These are phyloP conservation scores for Zostera marina DNA, from an alignment of 116 monocot species.

Conservation along the genomic window DNA sequence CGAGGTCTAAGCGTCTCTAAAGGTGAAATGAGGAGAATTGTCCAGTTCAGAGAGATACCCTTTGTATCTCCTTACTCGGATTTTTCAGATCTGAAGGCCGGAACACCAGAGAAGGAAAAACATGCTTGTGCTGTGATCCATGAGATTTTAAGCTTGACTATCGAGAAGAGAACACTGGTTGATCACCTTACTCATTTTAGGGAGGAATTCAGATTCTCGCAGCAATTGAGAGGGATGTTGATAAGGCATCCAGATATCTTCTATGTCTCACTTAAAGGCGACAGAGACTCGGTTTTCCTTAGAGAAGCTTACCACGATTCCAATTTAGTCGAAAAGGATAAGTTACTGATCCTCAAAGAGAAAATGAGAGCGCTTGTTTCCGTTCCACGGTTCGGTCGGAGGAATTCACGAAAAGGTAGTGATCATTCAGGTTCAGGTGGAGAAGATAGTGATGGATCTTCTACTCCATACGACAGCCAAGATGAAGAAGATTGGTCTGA, in stretches of 20 bases:
- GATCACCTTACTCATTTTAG: slow-evolving; percentile 96
- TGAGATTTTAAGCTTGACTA: slow-evolving; percentile 74
- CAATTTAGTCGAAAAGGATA: slow-evolving; percentile 71
- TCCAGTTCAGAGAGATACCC: slow-evolving; percentile 64
- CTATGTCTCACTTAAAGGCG: slow-evolving; percentile 91
- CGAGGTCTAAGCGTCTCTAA: slow-evolving; percentile 70
- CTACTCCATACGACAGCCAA: slow-evolving; percentile 14
- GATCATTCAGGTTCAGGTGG: too few relatives aligned
- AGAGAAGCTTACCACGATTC: slow-evolving; percentile 93
- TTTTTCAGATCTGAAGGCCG: slow-evolving; percentile 59
- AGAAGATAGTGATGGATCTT: slow-evolving; percentile 10
- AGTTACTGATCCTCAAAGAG: slow-evolving; percentile 67
- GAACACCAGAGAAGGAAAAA: slow-evolving; percentile 68
- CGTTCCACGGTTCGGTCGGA: slow-evolving; percentile 42
- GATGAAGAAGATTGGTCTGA: slow-evolving; percentile 58
- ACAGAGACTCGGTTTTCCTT: slow-evolving; percentile 92
- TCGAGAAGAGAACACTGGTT: slow-evolving; percentile 86
- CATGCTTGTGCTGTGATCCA: slow-evolving; percentile 78
- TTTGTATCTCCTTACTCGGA: slow-evolving; percentile 87
- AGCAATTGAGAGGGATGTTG: slow-evolving; percentile 86
- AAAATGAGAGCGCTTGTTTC: slow-evolving; percentile 78
- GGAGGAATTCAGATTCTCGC: slow-evolving; percentile 93
- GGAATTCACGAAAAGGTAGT: slow-evolving; percentile 7
- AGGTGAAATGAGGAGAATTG: slow-evolving; percentile 74
- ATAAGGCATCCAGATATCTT: slow-evolving; percentile 97